phyloP scores from a whole-genome alignment of 192 early-diverging fungal genomes.

The Entophlyctis helioformis region DNA sequence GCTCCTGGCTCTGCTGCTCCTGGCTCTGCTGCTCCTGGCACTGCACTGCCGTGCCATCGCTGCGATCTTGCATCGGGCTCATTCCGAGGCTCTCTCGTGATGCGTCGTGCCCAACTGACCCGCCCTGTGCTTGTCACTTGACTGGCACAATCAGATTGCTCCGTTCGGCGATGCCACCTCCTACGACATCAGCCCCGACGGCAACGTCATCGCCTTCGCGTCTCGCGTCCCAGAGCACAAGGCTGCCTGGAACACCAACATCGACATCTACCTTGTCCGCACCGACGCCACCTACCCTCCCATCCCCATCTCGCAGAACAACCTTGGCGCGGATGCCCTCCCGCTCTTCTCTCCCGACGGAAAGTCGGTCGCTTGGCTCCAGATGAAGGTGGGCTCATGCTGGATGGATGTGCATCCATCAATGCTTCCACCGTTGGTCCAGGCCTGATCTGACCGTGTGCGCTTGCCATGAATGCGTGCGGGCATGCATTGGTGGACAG shows the following conservation, averaged over 20 bases:
- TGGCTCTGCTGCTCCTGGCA: too few species aligned
- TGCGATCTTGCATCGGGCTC: too few species aligned
- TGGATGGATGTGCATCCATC: too few species aligned
- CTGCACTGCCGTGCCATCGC: too few species aligned
- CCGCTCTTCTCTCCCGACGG: slow-evolving; percentile 60
- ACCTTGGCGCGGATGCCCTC: slow-evolving; percentile 43
- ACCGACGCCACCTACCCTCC: slow-evolving; percentile 32
- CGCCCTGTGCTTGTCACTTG: too few species aligned
- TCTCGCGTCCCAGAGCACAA: slow-evolving; percentile 49
- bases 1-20: too few species aligned
- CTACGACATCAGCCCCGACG: slow-evolving; percentile 57
- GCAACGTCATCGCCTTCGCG: slow-evolving; percentile 53
- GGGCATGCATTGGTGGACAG: neutral
- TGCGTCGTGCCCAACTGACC: too few species aligned
- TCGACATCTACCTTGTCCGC: slow-evolving; percentile 53
- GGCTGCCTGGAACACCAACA: slow-evolving; percentile 68
- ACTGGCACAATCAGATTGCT: too few species aligned
- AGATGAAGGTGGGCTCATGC: slow-evolving; percentile 38
- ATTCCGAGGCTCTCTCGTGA: too few species aligned
- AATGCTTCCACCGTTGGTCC: too few species aligned
- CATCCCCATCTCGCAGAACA: slow-evolving; percentile 26
- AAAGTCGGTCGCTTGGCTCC: slow-evolving; percentile 52
- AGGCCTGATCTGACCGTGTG: too few species aligned
- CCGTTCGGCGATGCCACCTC: slow-evolving; percentile 46
- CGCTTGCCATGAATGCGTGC: too few species aligned